Percentiles rank a stretch among this genome's conserved stretches.
Conservation (phyloP, 257 asterid genomes). For the Solanum sejunctum region DNA sequence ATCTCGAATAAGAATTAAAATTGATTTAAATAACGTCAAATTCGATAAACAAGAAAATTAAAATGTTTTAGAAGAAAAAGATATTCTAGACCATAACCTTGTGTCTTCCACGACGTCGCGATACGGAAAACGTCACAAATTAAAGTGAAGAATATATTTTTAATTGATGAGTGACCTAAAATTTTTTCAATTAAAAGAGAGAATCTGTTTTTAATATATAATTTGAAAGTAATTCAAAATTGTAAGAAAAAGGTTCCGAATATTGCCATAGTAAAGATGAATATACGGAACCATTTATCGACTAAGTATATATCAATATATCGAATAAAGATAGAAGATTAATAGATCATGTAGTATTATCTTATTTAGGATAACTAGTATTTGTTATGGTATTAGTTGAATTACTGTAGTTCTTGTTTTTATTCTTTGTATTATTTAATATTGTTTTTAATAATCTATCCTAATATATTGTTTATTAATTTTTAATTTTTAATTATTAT, state of each 20-base stretch:
- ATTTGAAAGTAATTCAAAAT: not conserved
- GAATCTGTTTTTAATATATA: not conserved
- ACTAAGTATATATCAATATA: not conserved
- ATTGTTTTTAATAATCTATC: too few relatives aligned
- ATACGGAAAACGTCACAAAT: not conserved
- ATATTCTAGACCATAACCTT: not conserved
- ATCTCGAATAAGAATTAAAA: not conserved
- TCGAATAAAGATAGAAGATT: not conserved
- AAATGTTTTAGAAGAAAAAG: not conserved
- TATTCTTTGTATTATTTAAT: too few relatives aligned
- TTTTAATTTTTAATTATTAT: too few relatives aligned
- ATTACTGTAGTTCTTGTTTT: too few relatives aligned
- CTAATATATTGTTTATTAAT: too few relatives aligned
- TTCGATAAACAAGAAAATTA: not conserved
- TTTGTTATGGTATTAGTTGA: too few relatives aligned
- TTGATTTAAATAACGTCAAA: not conserved
- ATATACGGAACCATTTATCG: not conserved
- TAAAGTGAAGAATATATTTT: not conserved
- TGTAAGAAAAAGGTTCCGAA: not conserved
- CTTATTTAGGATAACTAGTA: too few relatives aligned
- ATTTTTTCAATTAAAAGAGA: not conserved
- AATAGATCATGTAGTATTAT: too few relatives aligned
- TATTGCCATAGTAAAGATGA: not conserved
- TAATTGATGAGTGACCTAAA: not conserved
- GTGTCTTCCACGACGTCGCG: not conserved